Evolutionary conservation across 768 basidiomycete genomes (phyloP).

Genomic region (Heimioporus sp.): DNA sequence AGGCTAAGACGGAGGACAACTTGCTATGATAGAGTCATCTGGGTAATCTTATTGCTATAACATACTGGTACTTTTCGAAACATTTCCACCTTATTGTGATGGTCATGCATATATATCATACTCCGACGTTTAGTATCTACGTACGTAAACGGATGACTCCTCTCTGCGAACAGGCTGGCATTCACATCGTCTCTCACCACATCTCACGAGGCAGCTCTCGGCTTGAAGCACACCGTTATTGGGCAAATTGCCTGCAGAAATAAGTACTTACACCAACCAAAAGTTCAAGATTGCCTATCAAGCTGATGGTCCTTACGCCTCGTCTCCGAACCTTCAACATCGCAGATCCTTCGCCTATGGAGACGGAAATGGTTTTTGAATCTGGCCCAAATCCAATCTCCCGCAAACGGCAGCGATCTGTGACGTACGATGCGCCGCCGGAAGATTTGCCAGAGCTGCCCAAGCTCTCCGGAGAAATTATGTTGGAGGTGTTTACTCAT

Average conservation of each 20-base stretch:
- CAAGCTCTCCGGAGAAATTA: constrained; percentile 48
- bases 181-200: constrained; percentile 21
- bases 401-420: constrained; percentile 39
- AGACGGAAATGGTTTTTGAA: constrained; percentile 27
- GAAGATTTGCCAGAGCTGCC: constrained; percentile 45
- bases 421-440: constrained; percentile 26
- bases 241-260: constrained; percentile 15
- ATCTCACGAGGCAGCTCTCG: constrained; percentile 13
- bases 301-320: constrained; percentile 34
- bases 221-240: constrained; percentile 14
- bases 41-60: constrained; percentile 6
- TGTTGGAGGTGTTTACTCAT: constrained; percentile 72
- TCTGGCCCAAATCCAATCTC: constrained; percentile 22
- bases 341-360: constrained; percentile 32
- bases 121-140: constrained; percentile 11
- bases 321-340: constrained; percentile 35
- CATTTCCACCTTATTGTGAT: no score
- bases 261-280: constrained; percentile 15
- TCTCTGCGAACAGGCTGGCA: constrained; percentile 10
- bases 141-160: constrained; percentile 28
- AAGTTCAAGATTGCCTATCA: constrained; percentile 10
- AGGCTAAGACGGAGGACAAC: neutral
- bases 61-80: neutral
- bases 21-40: constrained; percentile 13
- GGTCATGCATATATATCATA: neutral